Evolutionary conservation across 2,329 filamentous ascomycete genomes (phyloP).

Genomic region (Calonectria naviculata): DNA sequence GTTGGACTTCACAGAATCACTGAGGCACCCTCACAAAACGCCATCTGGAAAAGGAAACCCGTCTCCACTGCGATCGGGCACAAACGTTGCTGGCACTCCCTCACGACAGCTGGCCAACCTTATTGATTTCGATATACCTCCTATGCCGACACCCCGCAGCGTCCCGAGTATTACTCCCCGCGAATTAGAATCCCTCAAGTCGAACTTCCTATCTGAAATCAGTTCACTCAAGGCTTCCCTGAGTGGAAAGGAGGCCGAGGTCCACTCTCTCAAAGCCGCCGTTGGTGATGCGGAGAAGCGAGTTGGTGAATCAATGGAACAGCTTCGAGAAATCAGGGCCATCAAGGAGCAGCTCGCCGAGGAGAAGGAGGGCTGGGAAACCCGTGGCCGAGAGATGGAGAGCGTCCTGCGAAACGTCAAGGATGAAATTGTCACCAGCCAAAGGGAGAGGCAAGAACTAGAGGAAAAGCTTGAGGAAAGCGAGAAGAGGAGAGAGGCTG

Average conservation of each 20-base stretch:
- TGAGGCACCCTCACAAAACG: slow-evolving; percentile 61
- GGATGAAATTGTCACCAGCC: slow-evolving; percentile 81
- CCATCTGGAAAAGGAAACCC: slow-evolving; percentile 53
- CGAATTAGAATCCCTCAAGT: slow-evolving; percentile 93
- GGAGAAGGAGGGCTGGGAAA: slow-evolving; percentile 87
- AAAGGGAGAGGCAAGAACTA: slow-evolving; percentile 85
- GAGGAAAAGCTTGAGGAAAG: slow-evolving; percentile 80
- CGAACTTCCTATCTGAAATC: slow-evolving; percentile 89
- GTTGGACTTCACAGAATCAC: slow-evolving; percentile 88
- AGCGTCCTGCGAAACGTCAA: slow-evolving; percentile 81
- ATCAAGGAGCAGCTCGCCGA: slow-evolving; percentile 77
- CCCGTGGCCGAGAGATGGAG: slow-evolving; percentile 87
- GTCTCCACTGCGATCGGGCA: slow-evolving; percentile 46
- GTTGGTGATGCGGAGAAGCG: slow-evolving; percentile 92
- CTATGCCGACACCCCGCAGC: slow-evolving; percentile 90
- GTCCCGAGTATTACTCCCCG: slow-evolving; percentile 91
- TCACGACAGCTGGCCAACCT: slow-evolving; percentile 72
- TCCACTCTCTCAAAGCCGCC: slow-evolving; percentile 86
- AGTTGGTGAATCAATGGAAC: slow-evolving; percentile 86
- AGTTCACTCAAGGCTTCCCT: slow-evolving; percentile 93
- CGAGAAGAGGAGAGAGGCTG: slow-evolving; percentile 78
- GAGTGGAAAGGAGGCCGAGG: slow-evolving; percentile 93
- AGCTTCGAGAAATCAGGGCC: slow-evolving; percentile 80
- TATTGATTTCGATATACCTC: slow-evolving; percentile 86
- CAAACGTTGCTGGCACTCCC: slow-evolving; percentile 55